These are phyloP conservation scores for Thinopyrum elongatum DNA, from an alignment of 176 grass and related monocot species.

Conservation along the genomic window DNA sequence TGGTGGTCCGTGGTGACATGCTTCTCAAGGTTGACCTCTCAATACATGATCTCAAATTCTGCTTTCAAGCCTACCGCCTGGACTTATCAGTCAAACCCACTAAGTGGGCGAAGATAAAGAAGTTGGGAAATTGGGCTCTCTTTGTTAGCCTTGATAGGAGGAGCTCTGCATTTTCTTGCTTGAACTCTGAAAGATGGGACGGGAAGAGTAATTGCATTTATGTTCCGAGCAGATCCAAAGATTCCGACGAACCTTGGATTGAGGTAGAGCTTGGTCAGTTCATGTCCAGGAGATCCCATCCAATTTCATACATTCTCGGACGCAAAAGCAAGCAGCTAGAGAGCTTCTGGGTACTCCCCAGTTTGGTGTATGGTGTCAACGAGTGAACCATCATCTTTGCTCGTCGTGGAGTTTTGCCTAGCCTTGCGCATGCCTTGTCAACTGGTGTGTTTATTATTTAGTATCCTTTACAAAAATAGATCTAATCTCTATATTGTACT, in stretches of 20 bases:
- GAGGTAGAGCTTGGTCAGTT: constrained; percentile 9
- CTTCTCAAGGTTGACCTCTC: not conserved
- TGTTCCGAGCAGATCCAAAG: not conserved
- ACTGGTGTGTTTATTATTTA: not conserved
- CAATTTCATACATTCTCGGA: not conserved
- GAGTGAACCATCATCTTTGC: not conserved
- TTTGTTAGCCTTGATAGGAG: constrained; percentile 32
- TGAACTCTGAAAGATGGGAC: constrained; percentile 49
- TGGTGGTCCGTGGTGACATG: not conserved
- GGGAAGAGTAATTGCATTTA: constrained; percentile 58
- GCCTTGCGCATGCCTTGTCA: not conserved
- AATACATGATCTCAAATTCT: not conserved
- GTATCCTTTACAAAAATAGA: not conserved
- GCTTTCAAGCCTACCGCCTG: constrained; percentile 30
- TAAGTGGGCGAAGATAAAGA: constrained; percentile 38
- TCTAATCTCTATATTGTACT: too few relatives aligned
- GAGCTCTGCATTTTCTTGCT: constrained; percentile 37
- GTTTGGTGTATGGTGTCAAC: constrained; percentile 1
- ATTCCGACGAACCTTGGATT: constrained; percentile 12
- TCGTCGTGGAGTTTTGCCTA: not conserved
- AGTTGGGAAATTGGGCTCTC: constrained; percentile 41
- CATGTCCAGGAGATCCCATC: not conserved
- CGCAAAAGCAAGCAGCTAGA: not conserved
- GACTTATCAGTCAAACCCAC: constrained; percentile 10
- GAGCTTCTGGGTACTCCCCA: constrained; percentile 26